Conservation (phyloP, 768 basidiomycete genomes). For the Pleurotus eryngii region DNA sequence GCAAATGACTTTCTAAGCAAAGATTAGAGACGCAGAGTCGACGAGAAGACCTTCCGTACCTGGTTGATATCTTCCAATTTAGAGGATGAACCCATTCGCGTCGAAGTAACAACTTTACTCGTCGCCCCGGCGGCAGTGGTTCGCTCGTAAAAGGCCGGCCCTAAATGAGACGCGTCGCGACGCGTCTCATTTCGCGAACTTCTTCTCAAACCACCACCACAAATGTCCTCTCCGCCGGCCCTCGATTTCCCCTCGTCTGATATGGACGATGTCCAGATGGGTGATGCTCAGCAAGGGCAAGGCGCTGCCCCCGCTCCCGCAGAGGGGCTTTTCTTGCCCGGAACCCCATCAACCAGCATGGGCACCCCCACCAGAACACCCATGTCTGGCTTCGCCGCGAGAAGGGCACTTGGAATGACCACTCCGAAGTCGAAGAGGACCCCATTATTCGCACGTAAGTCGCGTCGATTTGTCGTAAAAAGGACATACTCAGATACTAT, state of each 20-base stretch:
- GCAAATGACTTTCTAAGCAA: conserved; percentile 9
- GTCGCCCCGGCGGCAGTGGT: background rate
- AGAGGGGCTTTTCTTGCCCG: conserved; percentile 51
- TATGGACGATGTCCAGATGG: conserved; percentile 54
- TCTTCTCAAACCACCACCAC: conserved; percentile 8
- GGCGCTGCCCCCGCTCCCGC: conserved; percentile 39
- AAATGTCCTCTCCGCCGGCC: conserved; percentile 64
- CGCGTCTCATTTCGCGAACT: conserved; percentile 29
- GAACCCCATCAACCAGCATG: conserved; percentile 44
- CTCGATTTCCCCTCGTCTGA: conserved; percentile 67
- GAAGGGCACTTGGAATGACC: conserved; percentile 51
- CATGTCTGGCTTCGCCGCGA: conserved; percentile 42
- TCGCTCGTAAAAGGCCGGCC: conserved; percentile 30
- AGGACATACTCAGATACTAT: too few relatives aligned
- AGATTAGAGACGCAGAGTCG: background rate
- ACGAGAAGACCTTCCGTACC: background rate
- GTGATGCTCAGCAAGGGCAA: conserved; percentile 30
- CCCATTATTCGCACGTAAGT: conserved; percentile 50
- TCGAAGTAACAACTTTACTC: background rate
- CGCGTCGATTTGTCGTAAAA: background rate
- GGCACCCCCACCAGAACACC: conserved; percentile 53
- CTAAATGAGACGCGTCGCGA: conserved; percentile 57
- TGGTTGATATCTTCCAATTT: conserved; percentile 10
- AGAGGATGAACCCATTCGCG: background rate
- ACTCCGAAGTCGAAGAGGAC: conserved; percentile 47